Evolutionary conservation across 192 early-diverging fungal species (phyloP), one percentile per base, ranked within the genome.

Genomic region (Linnemannia hyalina): DNA sequence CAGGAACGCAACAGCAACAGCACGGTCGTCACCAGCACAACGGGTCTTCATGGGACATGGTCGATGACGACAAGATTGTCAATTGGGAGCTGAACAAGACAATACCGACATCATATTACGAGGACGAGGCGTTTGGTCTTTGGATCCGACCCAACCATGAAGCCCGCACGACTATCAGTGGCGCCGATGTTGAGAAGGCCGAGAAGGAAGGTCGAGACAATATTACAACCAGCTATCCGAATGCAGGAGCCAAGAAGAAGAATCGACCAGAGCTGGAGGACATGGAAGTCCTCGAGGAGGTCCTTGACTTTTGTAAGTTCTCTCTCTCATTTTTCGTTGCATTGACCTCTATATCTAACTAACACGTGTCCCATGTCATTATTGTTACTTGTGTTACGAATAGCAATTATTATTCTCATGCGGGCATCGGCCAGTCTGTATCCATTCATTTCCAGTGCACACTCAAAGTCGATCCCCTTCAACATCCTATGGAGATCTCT

Each of bases 391-490:
- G 60, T 32, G n/a, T 65, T 3, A 52, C 49, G 29, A 26, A n/a
- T 79, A 83, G 83, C 78, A 2, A 42, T 80, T n/a, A 72, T 85
- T n/a, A 80, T 85, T 20, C 57, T 85, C 63, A 80, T 85, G 78
- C 78, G 78, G 3, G 83, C 75, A 16, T 80, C 83, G 1, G 74
- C 78, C 9, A 85, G 70, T 46, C 75, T 85, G 13, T 85, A 80
- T 29, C 75, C 83, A 0, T 85, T 73, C 20, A 80, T 80, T 36
- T 42, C 73, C 1, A 47, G 70, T 9, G 78, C 83, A 0, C 74
- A 85, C 18, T 72, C 78, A 11, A 76, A 73, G 47, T 73, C 78
- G 32, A 77, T 85, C 38, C 73, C 70, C 2, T 26, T 85, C 9
- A 71, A 76, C 35, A 44, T 85, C 36, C 70, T 55, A 7, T 85